These are phyloP conservation scores for Blumeriella jaapii DNA, from an alignment of 2,329 filamentous ascomycete species.

Conservation along the genomic window DNA sequence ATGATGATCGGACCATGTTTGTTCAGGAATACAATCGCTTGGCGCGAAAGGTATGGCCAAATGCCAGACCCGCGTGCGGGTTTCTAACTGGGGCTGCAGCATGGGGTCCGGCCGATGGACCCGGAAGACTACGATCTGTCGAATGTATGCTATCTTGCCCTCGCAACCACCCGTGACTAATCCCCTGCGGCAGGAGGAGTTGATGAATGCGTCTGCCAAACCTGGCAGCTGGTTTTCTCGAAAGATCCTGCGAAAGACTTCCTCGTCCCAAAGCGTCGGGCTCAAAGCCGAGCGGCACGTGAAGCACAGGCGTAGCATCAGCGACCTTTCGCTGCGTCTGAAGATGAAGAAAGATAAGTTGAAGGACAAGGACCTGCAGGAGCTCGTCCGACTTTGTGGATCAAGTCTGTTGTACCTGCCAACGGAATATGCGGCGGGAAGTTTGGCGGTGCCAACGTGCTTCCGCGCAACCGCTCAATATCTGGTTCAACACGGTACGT, in stretches of 20 bases:
- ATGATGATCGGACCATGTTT: slow-evolving; percentile 37
- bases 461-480: slow-evolving; percentile 55
- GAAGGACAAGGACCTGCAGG: slow-evolving; percentile 40
- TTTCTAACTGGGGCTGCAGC: slow-evolving; percentile 29
- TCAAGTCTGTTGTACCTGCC: slow-evolving; percentile 51
- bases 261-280: slow-evolving; percentile 26
- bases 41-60: slow-evolving; percentile 43
- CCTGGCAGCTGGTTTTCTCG: slow-evolving; percentile 30
- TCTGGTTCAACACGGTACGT: slow-evolving; percentile 46
- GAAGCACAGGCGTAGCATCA: slow-evolving; percentile 41
- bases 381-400: slow-evolving; percentile 51
- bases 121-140: slow-evolving; percentile 17
- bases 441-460: slow-evolving; percentile 51
- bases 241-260: slow-evolving; percentile 29
- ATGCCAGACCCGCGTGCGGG: too few species aligned
- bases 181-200: slow-evolving; percentile 8
- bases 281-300: slow-evolving; percentile 24
- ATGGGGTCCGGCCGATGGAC: slow-evolving; percentile 34
- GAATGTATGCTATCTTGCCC: slow-evolving; percentile 11
- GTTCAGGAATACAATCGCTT: slow-evolving; percentile 49
- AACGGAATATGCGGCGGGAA: slow-evolving; percentile 43
- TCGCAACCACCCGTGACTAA: not conserved
- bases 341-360: slow-evolving; percentile 35
- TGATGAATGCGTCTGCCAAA: slow-evolving; percentile 17
- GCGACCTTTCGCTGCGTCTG: slow-evolving; percentile 40